Evolutionary conservation across 2,329 filamentous ascomycete species (phyloP), one percentile per base, ranked within the genome.

Genomic region (Stemphylium beticola): DNA sequence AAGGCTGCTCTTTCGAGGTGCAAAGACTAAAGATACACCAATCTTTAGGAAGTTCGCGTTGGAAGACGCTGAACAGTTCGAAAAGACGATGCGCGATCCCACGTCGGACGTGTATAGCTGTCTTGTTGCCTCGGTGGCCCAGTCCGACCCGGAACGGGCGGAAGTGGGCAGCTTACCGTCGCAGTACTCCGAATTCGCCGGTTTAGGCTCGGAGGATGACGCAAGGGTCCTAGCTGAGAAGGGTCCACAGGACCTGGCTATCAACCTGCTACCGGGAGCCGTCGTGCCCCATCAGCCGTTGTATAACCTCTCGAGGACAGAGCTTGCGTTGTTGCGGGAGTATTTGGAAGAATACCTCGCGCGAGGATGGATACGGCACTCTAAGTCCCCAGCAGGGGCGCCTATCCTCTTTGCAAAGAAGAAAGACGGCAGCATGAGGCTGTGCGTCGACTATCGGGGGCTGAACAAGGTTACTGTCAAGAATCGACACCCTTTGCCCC

Each of bases 381-480:
- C 7, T 15, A 48, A 48, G 36, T 40, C 17, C 2, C 17, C 22
- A 40, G 45, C 15, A 22, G 12, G 11, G 2, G 26, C 6, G 7
- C 34, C 4, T 24, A 48, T 40, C 4, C 36, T 40, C 2, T 40
- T 48, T 24, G 14, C n/a, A 17, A 39, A 24, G 1, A 47, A 40
- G 36, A 39, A 39, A 14, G 17, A 48, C 5, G 22, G 24, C 15
- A 40, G 1, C 22, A 48, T 48, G 17, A 8, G 7, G 1, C 18
- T 40, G 14, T 48, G 4, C 7, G 7, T 47, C 11, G 14, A 39
- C 24, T 47, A 47, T 18, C 4, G 4, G 3, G 12, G 34, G 4
- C 8, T 47, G 14, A 47, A 47, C 12, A 47, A 39, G 3, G 6
- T 47, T 10, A 47, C 44, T 38, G 32, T 47, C n/a, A 32, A 47